Base-by-base conservation (phyloP, 495 filamentous ascomycete genomes). In the Sabuloglossum arenarium region DNA sequence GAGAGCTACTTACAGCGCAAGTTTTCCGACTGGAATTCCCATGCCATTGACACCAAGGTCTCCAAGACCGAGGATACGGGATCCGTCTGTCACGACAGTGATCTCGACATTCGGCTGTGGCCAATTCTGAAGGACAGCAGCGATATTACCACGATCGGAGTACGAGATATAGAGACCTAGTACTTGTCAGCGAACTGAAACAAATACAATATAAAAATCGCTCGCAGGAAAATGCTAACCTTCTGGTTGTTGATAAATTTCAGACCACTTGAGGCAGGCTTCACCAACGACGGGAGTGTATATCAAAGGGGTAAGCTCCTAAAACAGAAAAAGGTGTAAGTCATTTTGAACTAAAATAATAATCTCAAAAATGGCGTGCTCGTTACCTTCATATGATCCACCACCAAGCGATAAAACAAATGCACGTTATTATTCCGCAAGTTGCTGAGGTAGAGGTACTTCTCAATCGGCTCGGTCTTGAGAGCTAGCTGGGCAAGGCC, bases 281-380 rank as follows among this genome's bases (percentile, higher is more conserved):
- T 98, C 90, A 60, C 91, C 91, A 61, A 98, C 93, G 60, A 88
- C 91, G 5, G 91, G 91, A 19, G 91, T 98, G 71, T 98, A 98
- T 63, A 98, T 94, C 57, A 96, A 72, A 46, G 91, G 91, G 61
- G 93, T 95, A 61, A 96, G 70, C 64, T 90, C 84, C 70, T 84
- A 43, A 23, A 43, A 12, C 19, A 43, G 21, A 11, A 4, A 32
- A 32, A 32, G 30, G 30, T n/a, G n/a, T n/a, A n/a, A n/a, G n/a
- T n/a, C n/a, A n/a, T n/a, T n/a, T n/a, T n/a, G n/a, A 19, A 46
- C 16, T 46, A 51, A 29, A 51, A 51, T 28, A 27, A 51, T 28
- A 28, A 14, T 53, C 14, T 25, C 42, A n/a, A n/a, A 21, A 12
- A 51, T 23, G 6, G n/a, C n/a, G 43, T 47, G 31, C 21, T 21